Evolutionary conservation across 306 rosid genomes (phyloP).

Genomic region (Malus orientalis): DNA sequence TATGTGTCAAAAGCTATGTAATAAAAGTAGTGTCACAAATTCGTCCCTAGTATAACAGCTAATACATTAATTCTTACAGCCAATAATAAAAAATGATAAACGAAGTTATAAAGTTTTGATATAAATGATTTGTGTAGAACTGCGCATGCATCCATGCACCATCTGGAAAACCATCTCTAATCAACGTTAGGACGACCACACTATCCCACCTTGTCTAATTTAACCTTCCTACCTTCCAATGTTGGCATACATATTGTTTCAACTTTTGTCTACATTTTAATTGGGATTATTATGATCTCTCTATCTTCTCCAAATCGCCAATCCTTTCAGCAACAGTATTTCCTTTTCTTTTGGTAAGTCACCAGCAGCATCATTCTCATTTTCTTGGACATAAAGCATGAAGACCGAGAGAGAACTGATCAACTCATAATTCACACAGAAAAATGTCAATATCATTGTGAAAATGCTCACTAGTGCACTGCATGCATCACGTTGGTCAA

Average conservation of each 20-base stretch:
- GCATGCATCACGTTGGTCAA: not conserved
- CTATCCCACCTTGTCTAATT: not conserved
- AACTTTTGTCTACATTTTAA: not conserved
- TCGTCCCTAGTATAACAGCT: too few relatives aligned
- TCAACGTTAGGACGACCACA: not conserved
- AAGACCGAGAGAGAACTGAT: not conserved
- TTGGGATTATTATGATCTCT: not conserved
- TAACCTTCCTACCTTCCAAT: not conserved
- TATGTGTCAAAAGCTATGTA: too few relatives aligned
- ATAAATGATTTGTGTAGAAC: not conserved
- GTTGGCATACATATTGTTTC: not conserved
- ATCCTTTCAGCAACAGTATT: not conserved
- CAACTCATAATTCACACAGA: not conserved
- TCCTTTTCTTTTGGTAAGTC: not conserved
- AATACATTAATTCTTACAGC: too few relatives aligned
- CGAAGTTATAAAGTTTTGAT: not conserved
- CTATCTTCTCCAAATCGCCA: not conserved
- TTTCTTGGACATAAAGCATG: not conserved
- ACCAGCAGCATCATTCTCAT: not conserved
- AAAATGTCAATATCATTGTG: not conserved
- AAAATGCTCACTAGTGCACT: not conserved
- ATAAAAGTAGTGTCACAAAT: too few relatives aligned
- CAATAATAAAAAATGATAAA: too few relatives aligned
- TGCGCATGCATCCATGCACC: not conserved
- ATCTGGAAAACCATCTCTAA: not conserved